These are phyloP conservation scores for Penicillium italicum DNA, from an alignment of 2,329 filamentous ascomycete genomes.

Conservation along the genomic window DNA sequence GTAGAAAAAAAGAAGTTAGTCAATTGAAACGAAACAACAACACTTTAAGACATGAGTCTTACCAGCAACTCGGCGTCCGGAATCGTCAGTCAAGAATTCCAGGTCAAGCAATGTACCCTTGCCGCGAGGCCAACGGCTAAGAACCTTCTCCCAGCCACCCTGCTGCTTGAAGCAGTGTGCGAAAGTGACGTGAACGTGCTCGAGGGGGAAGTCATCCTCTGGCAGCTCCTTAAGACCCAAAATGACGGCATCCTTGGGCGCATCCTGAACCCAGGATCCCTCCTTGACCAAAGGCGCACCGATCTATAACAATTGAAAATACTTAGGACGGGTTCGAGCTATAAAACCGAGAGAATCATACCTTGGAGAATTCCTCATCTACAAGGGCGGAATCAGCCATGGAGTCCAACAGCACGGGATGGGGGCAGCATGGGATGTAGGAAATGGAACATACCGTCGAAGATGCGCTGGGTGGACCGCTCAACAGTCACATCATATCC, in stretches of 20 bases:
- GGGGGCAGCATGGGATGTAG: neutral
- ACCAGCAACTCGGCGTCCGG: constrained; percentile 55
- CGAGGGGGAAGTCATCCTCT: constrained; percentile 65
- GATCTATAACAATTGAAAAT: constrained; percentile 54
- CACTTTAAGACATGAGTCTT: constrained; percentile 3
- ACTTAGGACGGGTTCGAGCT: constrained; percentile 1
- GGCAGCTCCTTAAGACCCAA: constrained; percentile 75
- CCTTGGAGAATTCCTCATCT: constrained; percentile 39
- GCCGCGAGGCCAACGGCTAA: constrained; percentile 74
- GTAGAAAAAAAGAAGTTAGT: constrained; percentile 3
- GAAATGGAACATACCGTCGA: constrained; percentile 36
- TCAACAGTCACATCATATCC: constrained; percentile 68
- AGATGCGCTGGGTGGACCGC: constrained; percentile 63
- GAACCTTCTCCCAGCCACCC: constrained; percentile 71
- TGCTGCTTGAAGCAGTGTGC: constrained; percentile 75
- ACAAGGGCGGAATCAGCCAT: constrained; percentile 12
- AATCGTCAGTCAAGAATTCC: constrained; percentile 76
- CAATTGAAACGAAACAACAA: neutral
- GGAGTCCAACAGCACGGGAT: neutral
- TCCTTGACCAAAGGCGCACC: constrained; percentile 64
- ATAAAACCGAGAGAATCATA: constrained; percentile 13
- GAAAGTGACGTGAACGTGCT: constrained; percentile 70
- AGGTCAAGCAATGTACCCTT: constrained; percentile 77
- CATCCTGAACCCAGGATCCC: constrained; percentile 63
- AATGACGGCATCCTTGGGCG: constrained; percentile 65